Base-by-base conservation (phyloP, 441 rosid genomes). In the Bocquillonia castaneifolia region DNA sequence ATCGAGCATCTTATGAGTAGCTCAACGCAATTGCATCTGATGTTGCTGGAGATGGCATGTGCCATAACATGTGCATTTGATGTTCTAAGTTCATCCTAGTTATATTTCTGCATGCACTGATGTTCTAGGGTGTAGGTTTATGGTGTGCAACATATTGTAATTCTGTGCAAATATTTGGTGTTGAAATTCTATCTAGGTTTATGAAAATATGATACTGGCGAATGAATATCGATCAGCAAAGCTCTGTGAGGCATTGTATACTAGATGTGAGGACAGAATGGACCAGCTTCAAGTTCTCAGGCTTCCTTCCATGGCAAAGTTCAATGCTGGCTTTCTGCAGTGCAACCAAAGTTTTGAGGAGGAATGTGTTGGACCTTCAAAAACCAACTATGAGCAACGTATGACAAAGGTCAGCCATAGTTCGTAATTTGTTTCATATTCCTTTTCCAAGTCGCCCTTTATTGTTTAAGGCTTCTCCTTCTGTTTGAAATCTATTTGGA, bases 301-400 rank as follows among this genome's bases (percentile, higher is more conserved):
- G 68, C 98, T 92, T 79, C 99, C 99, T 77, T 90, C 99, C 59
- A 92, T 94, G 98, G 96, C 99, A 65, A 94, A 94, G 78, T 94
- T 94, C 77, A 90, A 90, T 73, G 97, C 98, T 12, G 99, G 99
- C 67, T 86, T 90, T 77, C 77, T 84, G 54, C 89, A 82, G 74
- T 94, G 99, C 84, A 94, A 92, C 80, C 93, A 81, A 80, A 94
- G 84, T 77, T 94, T 94, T 72, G 94, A 85, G 68, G 80, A 40
- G 67, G 85, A 86, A 63, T 94, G 99, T 73, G 83, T 90, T 71
- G 99, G 99, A 66, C 99, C 98, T 71, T 88, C 97, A 45, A 92
- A 86, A 80, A 77, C 64, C 52, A 90, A 83, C 44, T 94, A 94
- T 20, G 92, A 94, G 75, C 90, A 80, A 55, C 96, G 96, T 56